Conservation (phyloP, 2,329 filamentous ascomycete genomes). For the Cytospora leucostoma region DNA sequence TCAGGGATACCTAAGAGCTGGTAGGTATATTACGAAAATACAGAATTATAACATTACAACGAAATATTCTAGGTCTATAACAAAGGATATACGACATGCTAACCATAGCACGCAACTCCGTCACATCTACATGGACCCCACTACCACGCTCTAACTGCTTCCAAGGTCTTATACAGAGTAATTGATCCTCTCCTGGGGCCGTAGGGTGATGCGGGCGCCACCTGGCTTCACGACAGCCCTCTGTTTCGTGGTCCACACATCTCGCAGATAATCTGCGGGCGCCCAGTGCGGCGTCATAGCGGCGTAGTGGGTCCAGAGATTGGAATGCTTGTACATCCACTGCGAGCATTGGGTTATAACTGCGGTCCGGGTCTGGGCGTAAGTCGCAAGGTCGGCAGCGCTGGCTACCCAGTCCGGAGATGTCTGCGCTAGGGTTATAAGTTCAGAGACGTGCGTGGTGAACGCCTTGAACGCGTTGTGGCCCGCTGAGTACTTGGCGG, state of each 20-base stretch:
- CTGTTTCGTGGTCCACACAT: not conserved
- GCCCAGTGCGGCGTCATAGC: not conserved
- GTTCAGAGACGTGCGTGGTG: not conserved
- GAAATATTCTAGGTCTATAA: no score
- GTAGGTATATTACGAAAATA: not conserved
- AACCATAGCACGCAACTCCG: not conserved
- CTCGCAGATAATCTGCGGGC: not conserved
- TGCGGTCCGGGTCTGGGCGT: no score
- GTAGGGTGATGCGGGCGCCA: not conserved
- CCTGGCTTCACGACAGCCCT: not conserved
- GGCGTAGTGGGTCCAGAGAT: not conserved
- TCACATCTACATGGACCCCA: not conserved
- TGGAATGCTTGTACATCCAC: not conserved
- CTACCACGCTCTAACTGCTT: not conserved
- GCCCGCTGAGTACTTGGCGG: not conserved
- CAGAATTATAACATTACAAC: not conserved
- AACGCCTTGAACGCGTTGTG: not conserved
- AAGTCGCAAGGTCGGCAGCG: not conserved
- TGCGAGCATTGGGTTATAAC: not conserved
- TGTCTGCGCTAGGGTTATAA: not conserved
- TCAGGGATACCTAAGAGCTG: not conserved
- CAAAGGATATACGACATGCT: not conserved
- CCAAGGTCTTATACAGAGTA: not conserved
- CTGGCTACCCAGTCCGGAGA: not conserved
- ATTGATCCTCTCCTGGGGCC: not conserved